Evolutionary conservation across 192 early-diverging fungal genomes (phyloP).

Genomic region (Thoreauomyces humboldtii): DNA sequence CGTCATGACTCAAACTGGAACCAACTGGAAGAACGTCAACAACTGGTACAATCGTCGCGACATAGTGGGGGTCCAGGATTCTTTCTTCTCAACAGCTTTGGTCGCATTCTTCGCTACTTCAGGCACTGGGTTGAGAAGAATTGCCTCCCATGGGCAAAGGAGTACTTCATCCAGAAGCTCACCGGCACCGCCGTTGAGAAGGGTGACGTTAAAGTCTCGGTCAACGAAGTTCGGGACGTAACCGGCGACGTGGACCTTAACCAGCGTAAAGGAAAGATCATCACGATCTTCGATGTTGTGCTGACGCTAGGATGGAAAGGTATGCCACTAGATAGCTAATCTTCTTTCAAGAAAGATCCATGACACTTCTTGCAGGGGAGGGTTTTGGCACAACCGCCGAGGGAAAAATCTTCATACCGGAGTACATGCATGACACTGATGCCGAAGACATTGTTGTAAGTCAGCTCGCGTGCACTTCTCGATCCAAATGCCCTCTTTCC

Average conservation of each 20-base stretch:
- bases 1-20: conserved; percentile 22
- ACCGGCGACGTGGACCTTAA: conserved; percentile 90
- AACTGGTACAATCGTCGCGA: conserved; percentile 33
- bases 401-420: conserved; percentile 82
- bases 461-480: no score
- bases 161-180: conserved; percentile 72
- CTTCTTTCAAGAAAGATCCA: neutral
- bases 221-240: conserved; percentile 62
- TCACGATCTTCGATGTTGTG: conserved; percentile 88
- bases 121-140: conserved; percentile 90
- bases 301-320: conserved; percentile 75
- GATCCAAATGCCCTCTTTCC: neutral
- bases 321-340: conserved; percentile 1
- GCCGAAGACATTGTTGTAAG: conserved; percentile 75
- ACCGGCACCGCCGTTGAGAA: conserved; percentile 50
- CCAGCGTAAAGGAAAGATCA: conserved; percentile 93
- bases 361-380: conserved; percentile 27
- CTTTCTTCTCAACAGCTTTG: neutral
- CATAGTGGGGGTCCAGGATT: neutral
- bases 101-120: neutral
- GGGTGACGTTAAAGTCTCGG: conserved; percentile 55
- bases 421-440: conserved; percentile 88
- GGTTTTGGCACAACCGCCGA: conserved; percentile 55
- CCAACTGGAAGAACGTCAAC: conserved; percentile 53
- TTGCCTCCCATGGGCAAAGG: conserved; percentile 87